These are phyloP conservation scores for Escallonia herrerae DNA, from an alignment of 129 eudicot species.

Conservation along the genomic window DNA sequence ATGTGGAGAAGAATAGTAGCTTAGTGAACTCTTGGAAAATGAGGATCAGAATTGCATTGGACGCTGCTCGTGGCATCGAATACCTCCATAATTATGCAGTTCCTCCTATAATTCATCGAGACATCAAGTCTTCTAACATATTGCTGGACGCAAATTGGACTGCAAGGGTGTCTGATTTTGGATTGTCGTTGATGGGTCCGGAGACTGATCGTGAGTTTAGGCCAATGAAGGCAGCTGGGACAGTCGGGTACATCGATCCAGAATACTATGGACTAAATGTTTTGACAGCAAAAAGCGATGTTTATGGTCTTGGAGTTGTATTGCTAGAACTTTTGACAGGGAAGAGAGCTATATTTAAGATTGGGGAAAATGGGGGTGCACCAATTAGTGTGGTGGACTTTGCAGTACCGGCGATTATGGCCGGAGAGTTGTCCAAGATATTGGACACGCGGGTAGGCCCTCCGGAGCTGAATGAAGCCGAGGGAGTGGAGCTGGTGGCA, in stretches of 20 bases:
- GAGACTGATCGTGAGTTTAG: slow-evolving; percentile 49
- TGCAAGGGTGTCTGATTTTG: slow-evolving; percentile 95
- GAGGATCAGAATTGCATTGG: slow-evolving; percentile 76
- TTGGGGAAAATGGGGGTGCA: slow-evolving; percentile 34
- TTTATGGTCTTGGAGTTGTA: slow-evolving; percentile 94
- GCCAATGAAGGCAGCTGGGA: slow-evolving; percentile 85
- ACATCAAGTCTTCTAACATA: slow-evolving; percentile 94
- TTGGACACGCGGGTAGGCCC: slow-evolving; percentile 72
- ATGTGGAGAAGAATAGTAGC: slow-evolving; percentile 44
- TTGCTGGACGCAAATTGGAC: slow-evolving; percentile 77
- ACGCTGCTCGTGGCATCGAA: slow-evolving; percentile 93
- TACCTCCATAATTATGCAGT: slow-evolving; percentile 94
- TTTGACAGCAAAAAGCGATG: slow-evolving; percentile 90
- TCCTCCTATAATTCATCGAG: slow-evolving; percentile 90
- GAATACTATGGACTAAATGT: slow-evolving; percentile 88
- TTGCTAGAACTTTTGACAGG: slow-evolving; percentile 84
- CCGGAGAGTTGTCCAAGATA: slow-evolving; percentile 59
- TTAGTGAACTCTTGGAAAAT: slow-evolving; percentile 82
- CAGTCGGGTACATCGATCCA: slow-evolving; percentile 94
- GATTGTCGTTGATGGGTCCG: slow-evolving; percentile 73
- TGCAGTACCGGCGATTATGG: slow-evolving; percentile 61
- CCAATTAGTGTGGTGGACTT: slow-evolving; percentile 76
- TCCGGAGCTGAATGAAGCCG: slow-evolving; percentile 60
- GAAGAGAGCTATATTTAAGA: slow-evolving; percentile 78
- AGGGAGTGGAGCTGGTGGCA: slow-evolving; percentile 90